Base-by-base conservation (phyloP, 2,329 filamentous ascomycete genomes). In the Seiridium unicorne region DNA sequence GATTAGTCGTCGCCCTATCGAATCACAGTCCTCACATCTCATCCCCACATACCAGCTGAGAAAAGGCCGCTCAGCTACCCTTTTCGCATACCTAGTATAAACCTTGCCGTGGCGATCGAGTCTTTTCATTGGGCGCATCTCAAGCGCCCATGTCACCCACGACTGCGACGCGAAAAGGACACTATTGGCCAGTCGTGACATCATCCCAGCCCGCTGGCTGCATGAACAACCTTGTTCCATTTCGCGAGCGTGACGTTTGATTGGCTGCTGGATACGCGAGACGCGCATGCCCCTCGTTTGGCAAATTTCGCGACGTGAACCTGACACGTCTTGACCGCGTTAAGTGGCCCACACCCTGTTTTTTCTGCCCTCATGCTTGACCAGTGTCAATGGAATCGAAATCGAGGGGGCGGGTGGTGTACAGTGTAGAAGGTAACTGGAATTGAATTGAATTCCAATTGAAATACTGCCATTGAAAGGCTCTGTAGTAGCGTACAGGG, bases 281-380 rank as follows among this genome's bases (percentile, higher is more conserved):
- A 58, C 55, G 55, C 55, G 55, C 38, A 40, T 38, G 26, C 35
- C 44, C 44, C 55, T 42, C 46, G 36, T 36, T 57, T 36, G 11
- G 42, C 34, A 49, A 11, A 44, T 51, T 51, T 40, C 49, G 49
- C 49, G 49, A 32, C 32, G 6, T n/a, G 49, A 9, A n/a, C n/a
- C 7, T 35, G n/a, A 34, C 55, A 32, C 42, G 34, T 31, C 46
- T 46, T 18, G 36, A 51, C 6, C 55, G 55, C 55, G 55, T 58
- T 40, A 58, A 58, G 55, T 58, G 55, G 46, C 55, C 55, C 55
- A 57, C 55, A 55, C 13, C 11, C n/a, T 57, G 34, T 13, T 53
- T 53, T 53, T 51, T 38, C 18, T 26, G 18, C 18, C 18, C 2
- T 53, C 34, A 38, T 53, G 49, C 49, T 13, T 35, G 6, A 5